A percentile compares a stretch with the other conserved stretches of the same genome.
phyloP scores from a whole-genome alignment of 2,329 filamentous ascomycete species.

The Drechslerella coelobrocha region DNA sequence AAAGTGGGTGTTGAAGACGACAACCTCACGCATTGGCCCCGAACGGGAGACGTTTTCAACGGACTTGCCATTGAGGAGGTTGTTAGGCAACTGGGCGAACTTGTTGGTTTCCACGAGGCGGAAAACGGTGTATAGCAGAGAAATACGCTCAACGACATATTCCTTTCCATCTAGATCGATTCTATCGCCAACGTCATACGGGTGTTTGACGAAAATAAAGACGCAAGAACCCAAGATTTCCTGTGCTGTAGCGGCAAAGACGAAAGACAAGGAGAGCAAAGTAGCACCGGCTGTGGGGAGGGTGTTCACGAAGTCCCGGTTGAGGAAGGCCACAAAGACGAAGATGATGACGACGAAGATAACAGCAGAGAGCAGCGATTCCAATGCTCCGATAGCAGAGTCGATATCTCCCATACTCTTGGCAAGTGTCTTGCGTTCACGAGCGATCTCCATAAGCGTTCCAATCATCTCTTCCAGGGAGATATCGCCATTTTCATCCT shows the following conservation, averaged over 20 bases:
- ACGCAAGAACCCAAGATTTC: conserved; percentile 98
- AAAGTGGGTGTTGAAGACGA: conserved; percentile 80
- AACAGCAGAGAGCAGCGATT: conserved; percentile 81
- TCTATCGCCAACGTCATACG: conserved; percentile 92
- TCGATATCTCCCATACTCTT: conserved; percentile 96
- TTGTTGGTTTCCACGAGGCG: conserved; percentile 82
- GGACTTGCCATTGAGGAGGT: conserved; percentile 88
- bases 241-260: conserved; percentile 89
- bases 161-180: conserved; percentile 73
- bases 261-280: conserved; percentile 92
- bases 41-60: conserved; percentile 92
- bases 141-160: conserved; percentile 90
- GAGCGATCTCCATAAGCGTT: conserved; percentile 81
- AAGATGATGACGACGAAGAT: conserved; percentile 82
- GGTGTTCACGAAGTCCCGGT: conserved; percentile 81
- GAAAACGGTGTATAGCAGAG: conserved; percentile 90
- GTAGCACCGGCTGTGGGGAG: conserved; percentile 89
- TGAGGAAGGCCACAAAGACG: conserved; percentile 87
- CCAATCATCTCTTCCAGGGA: conserved; percentile 94
- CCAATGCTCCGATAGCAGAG: conserved; percentile 75
- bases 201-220: conserved; percentile 98
- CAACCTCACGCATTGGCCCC: conserved; percentile 86
- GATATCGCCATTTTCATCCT: conserved; percentile 90
- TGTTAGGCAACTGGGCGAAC: conserved; percentile 84
- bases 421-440: conserved; percentile 84